Evolutionary conservation across 805 yeast genomes (phyloP), one percentile per base, ranked within the genome.

Genomic region (Wickerhamiella alocasiicola): DNA sequence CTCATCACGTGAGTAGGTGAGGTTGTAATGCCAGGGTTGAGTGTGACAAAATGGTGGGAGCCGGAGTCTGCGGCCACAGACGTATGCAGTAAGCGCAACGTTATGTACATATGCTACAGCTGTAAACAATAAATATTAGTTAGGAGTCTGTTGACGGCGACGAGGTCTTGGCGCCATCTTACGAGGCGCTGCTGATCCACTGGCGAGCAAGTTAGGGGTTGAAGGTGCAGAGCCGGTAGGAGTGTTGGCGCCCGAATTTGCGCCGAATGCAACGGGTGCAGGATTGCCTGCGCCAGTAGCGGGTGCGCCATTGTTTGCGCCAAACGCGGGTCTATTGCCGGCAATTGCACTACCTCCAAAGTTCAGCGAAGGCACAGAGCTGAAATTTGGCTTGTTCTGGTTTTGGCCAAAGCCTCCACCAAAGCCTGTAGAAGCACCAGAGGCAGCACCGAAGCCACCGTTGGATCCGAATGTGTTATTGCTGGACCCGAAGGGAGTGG

Each of bases 111-210:
- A n/a, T n/a, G n/a, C n/a, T n/a, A n/a, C n/a, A n/a, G n/a, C n/a
- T n/a, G n/a, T n/a, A n/a, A n/a, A n/a, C n/a, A n/a, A n/a, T n/a
- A n/a, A n/a, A n/a, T n/a, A n/a, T n/a, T n/a, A n/a, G n/a, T n/a
- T n/a, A n/a, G n/a, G n/a, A n/a, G n/a, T n/a, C n/a, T n/a, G n/a
- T n/a, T n/a, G n/a, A n/a, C n/a, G n/a, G n/a, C n/a, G n/a, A n/a
- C n/a, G n/a, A n/a, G n/a, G n/a, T n/a, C n/a, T n/a, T n/a, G 39
- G 39, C 19, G 39, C 39, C 18, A 36, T 18, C 21, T 36, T 36
- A 25, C 39, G 31, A n/a, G n/a, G n/a, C n/a, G n/a, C n/a, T n/a
- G n/a, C n/a, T n/a, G n/a, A n/a, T n/a, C 37, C 35, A 3, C 26
- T 31, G 13, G 37, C 37, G 16, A 34, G 29, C 37, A 34, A 24